Base-by-base conservation (phyloP, 192 early-diverging fungal genomes). In the Coemansia sp. region DNA sequence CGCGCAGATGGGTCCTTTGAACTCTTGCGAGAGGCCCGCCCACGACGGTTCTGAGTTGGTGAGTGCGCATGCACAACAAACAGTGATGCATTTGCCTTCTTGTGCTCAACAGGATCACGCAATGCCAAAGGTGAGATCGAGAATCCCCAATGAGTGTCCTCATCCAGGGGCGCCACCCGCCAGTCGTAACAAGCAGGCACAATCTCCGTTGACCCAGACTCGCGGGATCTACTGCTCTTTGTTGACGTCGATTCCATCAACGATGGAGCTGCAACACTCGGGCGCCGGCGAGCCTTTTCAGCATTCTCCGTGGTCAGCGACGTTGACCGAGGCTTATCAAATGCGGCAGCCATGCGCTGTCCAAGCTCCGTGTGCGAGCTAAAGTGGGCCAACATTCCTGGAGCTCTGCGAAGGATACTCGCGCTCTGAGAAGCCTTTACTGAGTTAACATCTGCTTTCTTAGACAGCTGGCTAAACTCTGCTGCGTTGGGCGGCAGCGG, bases 241-340 rank as follows among this genome's bases (percentile, higher is more conserved):
- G 59, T 23, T 14, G 60, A 58, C 26, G 48, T 30, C 38, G 53
- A 34, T 31, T 65, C 63, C n/a, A 41, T 50, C 18, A 71, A 22
- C 16, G 62, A 53, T 21, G 64, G 55, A 21, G 59, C 54, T 23
- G 69, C 54, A 1, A 60, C 62, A 54, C 47, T 65, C 22, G 75
- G 66, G 22, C 62, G 53, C 12, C 58, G 32, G 51, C 67, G 60
- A 10, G 28, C 47, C 54, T 62, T 60, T 16, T 64, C 75, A 5
- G 53, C 18, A 30, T 44, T 54, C 0, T 78, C 69, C 0, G 56
- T 30, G 4, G 66, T 68, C 63, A 79, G 61, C 62, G 71, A 79
- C 16, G 70, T 64, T n/a, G 71, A 59, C n/a, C 76, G 67, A 51
- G 76, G 76, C 67, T 78, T 78, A 41, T 78, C 76, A 10, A 65